These are phyloP conservation scores for Pythium guiyangense DNA, from an alignment of 352 stramenopile genomes.

Conservation along the genomic window DNA sequence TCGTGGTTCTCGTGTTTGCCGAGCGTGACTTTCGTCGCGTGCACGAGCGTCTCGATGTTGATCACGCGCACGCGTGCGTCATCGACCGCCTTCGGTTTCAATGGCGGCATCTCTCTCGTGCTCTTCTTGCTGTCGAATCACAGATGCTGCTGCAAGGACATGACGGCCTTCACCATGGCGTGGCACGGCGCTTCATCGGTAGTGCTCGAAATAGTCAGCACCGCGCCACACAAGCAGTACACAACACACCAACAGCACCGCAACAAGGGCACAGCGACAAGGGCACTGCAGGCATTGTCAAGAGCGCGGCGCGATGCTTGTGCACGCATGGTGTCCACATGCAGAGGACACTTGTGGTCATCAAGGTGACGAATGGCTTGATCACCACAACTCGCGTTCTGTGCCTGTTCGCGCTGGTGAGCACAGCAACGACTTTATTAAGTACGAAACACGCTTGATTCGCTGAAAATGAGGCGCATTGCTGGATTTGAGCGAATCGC, in stretches of 20 bases:
- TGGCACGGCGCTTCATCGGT: too few species aligned
- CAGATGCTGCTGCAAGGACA: too few species aligned
- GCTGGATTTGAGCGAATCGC: slow-evolving; percentile 4
- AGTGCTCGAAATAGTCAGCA: too few species aligned
- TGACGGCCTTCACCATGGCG: too few species aligned
- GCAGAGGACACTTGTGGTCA: not conserved
- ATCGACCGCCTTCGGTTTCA: not conserved
- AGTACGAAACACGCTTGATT: not conserved
- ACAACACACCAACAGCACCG: too few species aligned
- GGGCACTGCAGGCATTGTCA: too few species aligned
- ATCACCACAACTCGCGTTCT: not conserved
- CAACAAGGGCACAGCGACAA: too few species aligned
- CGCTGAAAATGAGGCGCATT: not conserved
- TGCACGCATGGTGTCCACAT: too few species aligned
- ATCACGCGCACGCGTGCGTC: slow-evolving; percentile 32
- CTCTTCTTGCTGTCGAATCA: too few species aligned
- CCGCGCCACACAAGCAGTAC: too few species aligned
- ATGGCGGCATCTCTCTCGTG: not conserved
- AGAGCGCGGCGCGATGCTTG: too few species aligned
- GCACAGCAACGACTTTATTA: not conserved
- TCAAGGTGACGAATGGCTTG: not conserved
- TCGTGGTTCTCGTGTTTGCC: slow-evolving; percentile 57
- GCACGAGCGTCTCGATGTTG: slow-evolving; percentile 50
- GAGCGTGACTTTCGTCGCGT: slow-evolving; percentile 61
- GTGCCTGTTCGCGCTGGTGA: not conserved